A percentile compares a stretch with the other conserved stretches of the same genome.
phyloP scores from a whole-genome alignment of 2,329 filamentous ascomycete species.

The Graphilbum sp. region DNA sequence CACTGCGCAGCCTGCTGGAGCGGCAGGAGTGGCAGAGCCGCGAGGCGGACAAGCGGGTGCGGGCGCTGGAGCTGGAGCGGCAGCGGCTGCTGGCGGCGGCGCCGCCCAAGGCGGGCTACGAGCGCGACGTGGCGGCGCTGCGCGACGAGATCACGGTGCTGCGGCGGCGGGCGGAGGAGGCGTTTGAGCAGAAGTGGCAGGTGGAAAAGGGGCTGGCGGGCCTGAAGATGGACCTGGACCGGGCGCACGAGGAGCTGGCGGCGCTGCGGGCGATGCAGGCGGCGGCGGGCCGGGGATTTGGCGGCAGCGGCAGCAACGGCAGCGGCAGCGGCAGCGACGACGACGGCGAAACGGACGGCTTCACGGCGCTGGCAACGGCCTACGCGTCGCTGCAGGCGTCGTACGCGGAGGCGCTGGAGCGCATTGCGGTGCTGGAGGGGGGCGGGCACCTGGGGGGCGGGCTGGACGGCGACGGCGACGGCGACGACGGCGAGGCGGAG shows the following conservation, averaged over 20 bases:
- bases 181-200: slow-evolving; percentile 79
- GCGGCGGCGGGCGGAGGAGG: slow-evolving; percentile 78
- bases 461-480: slow-evolving; percentile 14
- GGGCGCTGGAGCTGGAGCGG: slow-evolving; percentile 59
- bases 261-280: slow-evolving; percentile 71
- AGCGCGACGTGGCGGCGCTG: slow-evolving; percentile 64
- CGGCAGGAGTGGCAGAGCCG: slow-evolving; percentile 73
- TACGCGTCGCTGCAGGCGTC: slow-evolving; percentile 61
- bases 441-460: slow-evolving; percentile 13
- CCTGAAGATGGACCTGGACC: slow-evolving; percentile 84
- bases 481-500: not conserved
- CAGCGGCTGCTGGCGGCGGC: slow-evolving; percentile 53
- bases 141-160: slow-evolving; percentile 74
- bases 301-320: slow-evolving; percentile 12
- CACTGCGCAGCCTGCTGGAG: slow-evolving; percentile 69
- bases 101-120: slow-evolving; percentile 62
- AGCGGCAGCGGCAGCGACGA: slow-evolving; percentile 1
- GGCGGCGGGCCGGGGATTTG: slow-evolving; percentile 53
- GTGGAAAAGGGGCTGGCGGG: slow-evolving; percentile 17
- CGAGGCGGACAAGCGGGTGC: slow-evolving; percentile 69
- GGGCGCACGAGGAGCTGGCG: slow-evolving; percentile 80
- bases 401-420: slow-evolving; percentile 48
- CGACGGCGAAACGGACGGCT: slow-evolving; percentile 28
- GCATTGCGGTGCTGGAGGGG: slow-evolving; percentile 47
- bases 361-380: slow-evolving; percentile 55